phyloP scores from a whole-genome alignment of 176 grass and related monocot species.

The Lolium perenne region DNA sequence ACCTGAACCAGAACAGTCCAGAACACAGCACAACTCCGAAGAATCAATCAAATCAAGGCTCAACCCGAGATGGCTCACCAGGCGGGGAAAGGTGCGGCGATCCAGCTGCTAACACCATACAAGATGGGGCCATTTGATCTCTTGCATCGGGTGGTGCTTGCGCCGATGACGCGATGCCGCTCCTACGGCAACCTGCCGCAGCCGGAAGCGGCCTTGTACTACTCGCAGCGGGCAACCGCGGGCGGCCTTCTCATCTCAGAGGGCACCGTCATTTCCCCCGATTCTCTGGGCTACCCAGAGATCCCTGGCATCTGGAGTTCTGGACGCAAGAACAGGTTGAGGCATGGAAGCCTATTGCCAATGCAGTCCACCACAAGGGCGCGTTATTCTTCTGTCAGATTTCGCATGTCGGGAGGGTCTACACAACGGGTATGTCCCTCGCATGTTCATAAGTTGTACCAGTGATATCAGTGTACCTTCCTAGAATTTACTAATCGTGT shows the following conservation, averaged over 20 bases:
- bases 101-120: not conserved
- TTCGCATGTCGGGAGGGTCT: constrained; percentile 44
- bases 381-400: constrained; percentile 52
- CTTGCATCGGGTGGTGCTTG: not conserved
- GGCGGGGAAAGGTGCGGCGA: not conserved
- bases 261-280: not conserved
- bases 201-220: not conserved
- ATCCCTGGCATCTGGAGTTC: constrained; percentile 39
- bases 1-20: not conserved
- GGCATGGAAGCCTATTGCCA: constrained; percentile 59
- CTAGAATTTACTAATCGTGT: not conserved
- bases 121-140: not conserved
- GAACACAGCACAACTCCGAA: not conserved
- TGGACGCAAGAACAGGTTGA: constrained; percentile 39
- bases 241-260: not conserved
- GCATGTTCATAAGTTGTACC: not conserved
- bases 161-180: not conserved
- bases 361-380: constrained; percentile 61
- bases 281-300: not conserved
- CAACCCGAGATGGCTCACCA: not conserved
- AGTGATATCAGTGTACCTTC: not conserved
- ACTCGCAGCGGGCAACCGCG: not conserved
- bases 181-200: not conserved
- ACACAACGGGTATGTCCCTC: not conserved
- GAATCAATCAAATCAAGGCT: not conserved